phyloP scores from a whole-genome alignment of 176 grass and related monocot species.

The Metroxylon sagu region DNA sequence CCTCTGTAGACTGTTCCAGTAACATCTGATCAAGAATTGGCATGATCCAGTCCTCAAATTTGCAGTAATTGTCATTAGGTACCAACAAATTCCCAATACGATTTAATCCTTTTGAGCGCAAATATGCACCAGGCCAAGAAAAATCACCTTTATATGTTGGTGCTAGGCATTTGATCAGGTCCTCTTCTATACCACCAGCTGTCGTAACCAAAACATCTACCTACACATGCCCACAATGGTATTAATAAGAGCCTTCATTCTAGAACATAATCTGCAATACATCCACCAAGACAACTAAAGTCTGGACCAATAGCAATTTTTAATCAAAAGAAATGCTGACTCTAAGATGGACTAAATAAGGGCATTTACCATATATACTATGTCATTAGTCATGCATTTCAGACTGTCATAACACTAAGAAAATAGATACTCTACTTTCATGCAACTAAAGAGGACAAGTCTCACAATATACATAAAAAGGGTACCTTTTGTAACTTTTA shows the following conservation, averaged over 20 bases:
- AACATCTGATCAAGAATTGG: constrained; percentile 81
- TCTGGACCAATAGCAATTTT: too few relatives aligned
- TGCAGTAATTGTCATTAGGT: constrained; percentile 97
- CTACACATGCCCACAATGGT: constrained; percentile 12
- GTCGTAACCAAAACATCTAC: constrained; percentile 95
- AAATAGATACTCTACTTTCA: too few relatives aligned
- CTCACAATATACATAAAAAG: too few relatives aligned
- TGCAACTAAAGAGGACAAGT: too few relatives aligned
- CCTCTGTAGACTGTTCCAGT: constrained; percentile 69
- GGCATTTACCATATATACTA: too few relatives aligned
- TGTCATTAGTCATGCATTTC: too few relatives aligned
- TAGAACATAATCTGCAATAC: too few relatives aligned
- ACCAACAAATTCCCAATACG: constrained; percentile 87
- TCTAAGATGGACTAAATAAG: too few relatives aligned
- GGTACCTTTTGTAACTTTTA: too few relatives aligned
- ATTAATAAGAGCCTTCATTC: neutral
- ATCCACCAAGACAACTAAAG: too few relatives aligned
- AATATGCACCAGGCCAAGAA: constrained; percentile 50
- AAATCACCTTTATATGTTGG: constrained; percentile 83
- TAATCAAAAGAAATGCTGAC: too few relatives aligned
- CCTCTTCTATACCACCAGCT: constrained; percentile 94
- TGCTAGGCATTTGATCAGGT: constrained; percentile 89
- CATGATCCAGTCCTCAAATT: constrained; percentile 99
- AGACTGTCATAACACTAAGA: too few relatives aligned
- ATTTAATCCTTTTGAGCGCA: constrained; percentile 92